Evolutionary conservation across 345 rosid genomes (phyloP).

Genomic region (Carallia pectinifolia): DNA sequence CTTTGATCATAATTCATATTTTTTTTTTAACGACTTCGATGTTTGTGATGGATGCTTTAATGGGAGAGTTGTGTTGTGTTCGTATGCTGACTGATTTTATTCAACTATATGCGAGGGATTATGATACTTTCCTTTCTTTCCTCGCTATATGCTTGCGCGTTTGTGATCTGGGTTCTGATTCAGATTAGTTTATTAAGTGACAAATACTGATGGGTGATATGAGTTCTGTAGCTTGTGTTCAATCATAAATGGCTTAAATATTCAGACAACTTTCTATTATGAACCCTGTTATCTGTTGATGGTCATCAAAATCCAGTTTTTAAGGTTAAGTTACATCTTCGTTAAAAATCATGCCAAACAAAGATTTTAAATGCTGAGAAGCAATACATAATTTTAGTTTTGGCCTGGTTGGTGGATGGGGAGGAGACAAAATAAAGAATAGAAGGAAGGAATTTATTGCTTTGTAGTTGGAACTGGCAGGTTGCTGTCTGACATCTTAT

Average conservation of each 20-base stretch:
- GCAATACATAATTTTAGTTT: neutral
- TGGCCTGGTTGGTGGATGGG: conserved; percentile 7
- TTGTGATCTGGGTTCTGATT: neutral
- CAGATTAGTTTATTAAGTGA: neutral
- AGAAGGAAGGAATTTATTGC: neutral
- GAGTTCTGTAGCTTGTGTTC: neutral
- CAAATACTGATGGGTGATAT: neutral
- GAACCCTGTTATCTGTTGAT: neutral
- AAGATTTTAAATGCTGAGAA: conserved; percentile 5
- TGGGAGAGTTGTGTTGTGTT: neutral
- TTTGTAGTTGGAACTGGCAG: too few relatives aligned
- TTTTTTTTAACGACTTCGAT: neutral
- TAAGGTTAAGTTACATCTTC: conserved; percentile 5
- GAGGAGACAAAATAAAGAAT: neutral
- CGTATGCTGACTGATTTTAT: neutral
- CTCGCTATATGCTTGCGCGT: too few relatives aligned
- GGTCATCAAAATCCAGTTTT: neutral
- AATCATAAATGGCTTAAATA: neutral
- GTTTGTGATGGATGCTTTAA: neutral
- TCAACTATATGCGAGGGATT: too few relatives aligned
- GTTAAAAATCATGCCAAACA: neutral
- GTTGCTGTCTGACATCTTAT: too few relatives aligned
- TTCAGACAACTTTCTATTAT: neutral
- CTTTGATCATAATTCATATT: neutral
- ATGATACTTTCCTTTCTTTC: too few relatives aligned